These are phyloP conservation scores for Phialemonium atrogriseum DNA, from an alignment of 2,329 filamentous ascomycete genomes.

Conservation along the genomic window DNA sequence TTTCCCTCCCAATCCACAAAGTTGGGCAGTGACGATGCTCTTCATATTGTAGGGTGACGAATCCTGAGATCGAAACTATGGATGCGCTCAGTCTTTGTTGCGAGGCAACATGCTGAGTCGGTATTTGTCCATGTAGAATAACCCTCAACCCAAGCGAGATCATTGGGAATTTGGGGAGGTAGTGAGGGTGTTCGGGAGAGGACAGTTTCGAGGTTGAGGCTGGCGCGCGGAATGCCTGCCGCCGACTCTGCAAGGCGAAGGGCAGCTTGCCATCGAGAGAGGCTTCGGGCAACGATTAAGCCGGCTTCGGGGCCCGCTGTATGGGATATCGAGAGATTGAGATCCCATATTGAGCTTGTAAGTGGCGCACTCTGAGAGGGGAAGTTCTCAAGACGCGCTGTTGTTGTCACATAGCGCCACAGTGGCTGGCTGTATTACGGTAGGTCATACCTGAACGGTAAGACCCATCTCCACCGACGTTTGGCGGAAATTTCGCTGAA, in stretches of 20 bases:
- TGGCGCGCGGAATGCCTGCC: not conserved
- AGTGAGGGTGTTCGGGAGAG: conserved; percentile 4
- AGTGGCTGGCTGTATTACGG: too few relatives aligned
- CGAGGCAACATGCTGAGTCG: conserved; percentile 1
- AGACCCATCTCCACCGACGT: too few relatives aligned
- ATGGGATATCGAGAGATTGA: not conserved
- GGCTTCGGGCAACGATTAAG: not conserved
- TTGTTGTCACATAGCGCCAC: too few relatives aligned
- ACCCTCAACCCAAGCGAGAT: conserved; percentile 1
- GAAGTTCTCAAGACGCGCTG: too few relatives aligned
- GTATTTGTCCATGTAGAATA: conserved; percentile 5
- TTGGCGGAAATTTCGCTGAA: too few relatives aligned
- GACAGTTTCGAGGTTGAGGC: conserved; percentile 3
- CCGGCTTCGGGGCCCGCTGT: not conserved
- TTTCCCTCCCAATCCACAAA: conserved; percentile 5
- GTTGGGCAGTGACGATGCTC: conserved; percentile 1
- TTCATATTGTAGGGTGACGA: not conserved
- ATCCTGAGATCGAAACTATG: not conserved
- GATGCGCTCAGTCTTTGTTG: not conserved
- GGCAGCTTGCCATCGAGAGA: conserved; percentile 1
- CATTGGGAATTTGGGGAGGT: conserved; percentile 2
- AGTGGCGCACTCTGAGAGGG: too few relatives aligned
- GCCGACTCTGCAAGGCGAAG: not conserved
- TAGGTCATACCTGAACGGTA: too few relatives aligned
- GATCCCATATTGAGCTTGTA: too few relatives aligned